phyloP scores from a whole-genome alignment of 1,284 basidiomycete species.

The Papiliotrema terrestris region DNA sequence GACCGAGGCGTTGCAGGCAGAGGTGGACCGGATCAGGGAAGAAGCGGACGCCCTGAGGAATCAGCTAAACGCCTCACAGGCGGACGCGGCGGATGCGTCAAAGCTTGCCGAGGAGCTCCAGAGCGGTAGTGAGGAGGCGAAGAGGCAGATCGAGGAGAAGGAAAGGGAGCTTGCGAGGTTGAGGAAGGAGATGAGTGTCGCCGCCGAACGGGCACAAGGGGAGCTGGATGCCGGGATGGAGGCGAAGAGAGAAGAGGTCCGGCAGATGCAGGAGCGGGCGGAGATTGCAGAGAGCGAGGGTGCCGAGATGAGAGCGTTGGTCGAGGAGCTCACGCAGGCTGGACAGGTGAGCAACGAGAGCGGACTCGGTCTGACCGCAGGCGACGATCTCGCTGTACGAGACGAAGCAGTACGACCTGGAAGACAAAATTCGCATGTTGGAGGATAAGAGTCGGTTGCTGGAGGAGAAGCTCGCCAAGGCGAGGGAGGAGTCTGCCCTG shows the following conservation, averaged over 20 bases:
- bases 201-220: conserved; percentile 34
- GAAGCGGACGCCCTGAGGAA: conserved; percentile 30
- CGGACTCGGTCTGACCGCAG: conserved; percentile 46
- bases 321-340: conserved; percentile 43
- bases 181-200: conserved; percentile 40
- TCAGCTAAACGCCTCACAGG: conserved; percentile 34
- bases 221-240: conserved; percentile 50
- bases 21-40: conserved; percentile 25
- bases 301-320: conserved; percentile 35
- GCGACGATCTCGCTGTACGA: conserved; percentile 92
- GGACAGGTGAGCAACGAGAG: conserved; percentile 34
- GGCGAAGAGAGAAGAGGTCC: conserved; percentile 44
- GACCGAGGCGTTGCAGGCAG: conserved; percentile 31
- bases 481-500: conserved; percentile 22
- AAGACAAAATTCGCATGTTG: conserved; percentile 62
- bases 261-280: conserved; percentile 36
- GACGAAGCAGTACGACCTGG: conserved; percentile 70
- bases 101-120: conserved; percentile 35
- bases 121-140: conserved; percentile 24
- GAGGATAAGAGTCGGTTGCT: conserved; percentile 51
- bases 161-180: conserved; percentile 36
- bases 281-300: conserved; percentile 35
- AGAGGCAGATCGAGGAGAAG: conserved; percentile 27
- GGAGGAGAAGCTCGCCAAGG: conserved; percentile 33
- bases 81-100: conserved; percentile 38